phyloP scores from a whole-genome alignment of 768 basidiomycete genomes.

The Peribolospora kevripleyi region DNA sequence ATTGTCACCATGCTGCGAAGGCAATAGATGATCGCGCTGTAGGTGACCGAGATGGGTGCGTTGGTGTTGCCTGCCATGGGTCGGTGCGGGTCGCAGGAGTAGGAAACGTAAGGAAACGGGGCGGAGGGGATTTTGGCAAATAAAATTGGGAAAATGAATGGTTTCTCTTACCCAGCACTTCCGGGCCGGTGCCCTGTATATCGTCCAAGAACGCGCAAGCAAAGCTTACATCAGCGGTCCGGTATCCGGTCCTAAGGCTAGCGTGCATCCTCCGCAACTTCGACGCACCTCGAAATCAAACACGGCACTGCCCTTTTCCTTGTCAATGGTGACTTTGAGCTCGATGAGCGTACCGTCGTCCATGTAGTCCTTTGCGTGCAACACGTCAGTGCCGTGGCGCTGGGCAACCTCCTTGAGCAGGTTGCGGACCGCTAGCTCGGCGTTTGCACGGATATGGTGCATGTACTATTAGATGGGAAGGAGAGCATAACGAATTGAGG shows the following conservation, averaged over 20 bases:
- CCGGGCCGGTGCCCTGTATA: conserved; percentile 25
- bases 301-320: conserved; percentile 44
- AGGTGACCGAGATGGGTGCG: conserved; percentile 31
- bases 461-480: conserved; percentile 38
- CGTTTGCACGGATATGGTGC: conserved; percentile 69
- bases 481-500: too few relatives aligned
- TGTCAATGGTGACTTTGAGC: conserved; percentile 52
- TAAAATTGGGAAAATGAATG: too few relatives aligned
- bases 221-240: conserved; percentile 33
- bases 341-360: conserved; percentile 19
- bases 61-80: conserved; percentile 45
- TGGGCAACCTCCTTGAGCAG: conserved; percentile 51
- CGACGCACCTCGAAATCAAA: conserved; percentile 44
- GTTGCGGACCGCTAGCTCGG: conserved; percentile 61
- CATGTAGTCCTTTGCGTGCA: conserved; percentile 47
- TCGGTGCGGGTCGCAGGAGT: conserved; percentile 1
- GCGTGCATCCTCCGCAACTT: neutral
- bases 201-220: conserved; percentile 19
- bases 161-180: conserved; percentile 17
- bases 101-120: neutral
- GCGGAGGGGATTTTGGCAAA: too few relatives aligned
- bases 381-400: conserved; percentile 37
- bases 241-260: neutral
- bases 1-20: conserved; percentile 11
- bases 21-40: conserved; percentile 17